Conservation (phyloP, 768 basidiomycete genomes). For the Lactifluus volemus region DNA sequence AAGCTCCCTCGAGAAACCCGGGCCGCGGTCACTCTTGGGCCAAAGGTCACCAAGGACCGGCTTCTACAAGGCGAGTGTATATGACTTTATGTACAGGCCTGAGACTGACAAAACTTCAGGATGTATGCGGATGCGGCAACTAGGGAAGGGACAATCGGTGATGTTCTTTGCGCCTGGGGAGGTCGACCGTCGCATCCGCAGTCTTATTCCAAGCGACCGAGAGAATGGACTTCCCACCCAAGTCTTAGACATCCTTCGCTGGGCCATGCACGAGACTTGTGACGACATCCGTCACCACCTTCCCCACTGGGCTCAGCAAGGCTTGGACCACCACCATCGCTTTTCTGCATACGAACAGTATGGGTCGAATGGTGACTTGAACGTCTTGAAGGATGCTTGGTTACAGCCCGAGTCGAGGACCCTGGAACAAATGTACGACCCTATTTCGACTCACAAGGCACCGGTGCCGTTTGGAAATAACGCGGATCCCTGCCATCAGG, state of each 20-base stretch:
- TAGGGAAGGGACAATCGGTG: too few relatives aligned
- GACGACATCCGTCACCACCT: conserved; percentile 13
- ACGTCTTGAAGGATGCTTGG: neutral
- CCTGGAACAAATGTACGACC: conserved; percentile 12
- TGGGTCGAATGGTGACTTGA: neutral
- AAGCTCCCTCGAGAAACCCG: conserved; percentile 36
- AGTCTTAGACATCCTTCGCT: conserved; percentile 12
- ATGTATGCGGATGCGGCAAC: neutral
- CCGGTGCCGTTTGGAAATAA: neutral
- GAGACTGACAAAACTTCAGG: neutral
- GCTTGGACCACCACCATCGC: neutral
- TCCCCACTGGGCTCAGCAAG: neutral
- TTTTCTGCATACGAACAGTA: neutral
- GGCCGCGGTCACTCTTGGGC: conserved; percentile 27
- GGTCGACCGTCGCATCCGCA: conserved; percentile 10
- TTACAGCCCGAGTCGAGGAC: conserved; percentile 8
- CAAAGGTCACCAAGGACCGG: conserved; percentile 32
- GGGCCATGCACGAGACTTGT: conserved; percentile 16
- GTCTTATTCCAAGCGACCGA: neutral
- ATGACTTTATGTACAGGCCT: neutral
- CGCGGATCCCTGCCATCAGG: neutral
- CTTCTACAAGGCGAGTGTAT: conserved; percentile 36
- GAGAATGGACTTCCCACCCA: neutral
- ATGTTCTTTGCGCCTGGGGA: neutral
- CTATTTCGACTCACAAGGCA: neutral